A percentile compares a stretch with the other conserved stretches of the same genome.
Evolutionary conservation across 768 basidiomycete genomes (phyloP).

Genomic region (Tulasnella sp.): DNA sequence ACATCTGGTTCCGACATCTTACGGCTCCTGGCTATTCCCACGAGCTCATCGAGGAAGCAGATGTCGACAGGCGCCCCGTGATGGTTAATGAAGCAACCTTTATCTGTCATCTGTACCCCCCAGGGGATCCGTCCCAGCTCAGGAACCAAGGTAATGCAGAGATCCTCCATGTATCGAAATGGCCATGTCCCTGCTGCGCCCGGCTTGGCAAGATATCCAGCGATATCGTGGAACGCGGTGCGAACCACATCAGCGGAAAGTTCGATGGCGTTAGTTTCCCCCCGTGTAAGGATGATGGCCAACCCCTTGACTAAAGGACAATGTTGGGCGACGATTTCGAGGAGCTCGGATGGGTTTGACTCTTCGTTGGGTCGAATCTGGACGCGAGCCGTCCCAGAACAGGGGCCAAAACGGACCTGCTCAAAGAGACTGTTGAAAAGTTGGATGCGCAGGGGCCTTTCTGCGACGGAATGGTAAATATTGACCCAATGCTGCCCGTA

Average conservation of each 20-base stretch:
- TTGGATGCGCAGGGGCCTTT: neutral
- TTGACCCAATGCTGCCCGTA: neutral
- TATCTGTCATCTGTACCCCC: neutral
- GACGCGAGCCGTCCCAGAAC: neutral
- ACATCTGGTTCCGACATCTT: neutral
- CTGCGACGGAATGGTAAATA: neutral
- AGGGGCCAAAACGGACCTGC: neutral
- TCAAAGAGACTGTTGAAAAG: neutral
- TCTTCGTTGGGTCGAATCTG: neutral
- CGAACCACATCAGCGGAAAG: too few relatives aligned
- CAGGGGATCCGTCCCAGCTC: neutral
- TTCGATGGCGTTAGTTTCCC: too few relatives aligned
- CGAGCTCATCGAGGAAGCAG: neutral
- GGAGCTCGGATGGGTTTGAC: neutral
- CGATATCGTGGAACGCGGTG: too few relatives aligned
- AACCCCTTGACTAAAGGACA: neutral
- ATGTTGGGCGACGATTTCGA: neutral
- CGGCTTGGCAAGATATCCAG: too few relatives aligned
- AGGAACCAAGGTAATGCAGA: too few relatives aligned
- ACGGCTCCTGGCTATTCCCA: neutral
- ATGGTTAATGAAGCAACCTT: neutral
- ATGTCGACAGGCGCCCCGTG: neutral
- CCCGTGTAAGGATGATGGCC: too few relatives aligned
- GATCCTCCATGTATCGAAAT: too few relatives aligned
- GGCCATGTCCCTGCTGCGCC: too few relatives aligned